phyloP scores from a whole-genome alignment of 108 stramenopile genomes.

The Nitzschia inconspicua region DNA sequence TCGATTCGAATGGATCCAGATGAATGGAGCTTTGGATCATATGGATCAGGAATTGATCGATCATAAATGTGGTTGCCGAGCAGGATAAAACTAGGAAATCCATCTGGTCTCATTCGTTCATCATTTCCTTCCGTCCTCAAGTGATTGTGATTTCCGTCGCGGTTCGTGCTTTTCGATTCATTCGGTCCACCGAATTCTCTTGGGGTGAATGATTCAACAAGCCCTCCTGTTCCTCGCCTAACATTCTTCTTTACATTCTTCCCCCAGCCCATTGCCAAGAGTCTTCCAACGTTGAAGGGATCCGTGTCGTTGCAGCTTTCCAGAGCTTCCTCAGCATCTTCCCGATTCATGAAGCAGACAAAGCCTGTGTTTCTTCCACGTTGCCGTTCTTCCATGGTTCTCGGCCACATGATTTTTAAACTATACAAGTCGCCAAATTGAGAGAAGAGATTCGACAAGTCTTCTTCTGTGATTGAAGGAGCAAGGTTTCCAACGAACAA shows the following conservation, averaged over 20 bases:
- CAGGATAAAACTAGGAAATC: no score
- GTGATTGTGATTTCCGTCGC: not conserved
- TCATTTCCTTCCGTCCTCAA: not conserved
- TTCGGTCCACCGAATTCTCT: not conserved
- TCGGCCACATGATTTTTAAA: conserved; percentile 94
- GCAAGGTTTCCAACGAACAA: conserved; percentile 87
- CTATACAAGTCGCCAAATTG: conserved; percentile 91
- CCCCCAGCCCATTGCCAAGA: conserved; percentile 72
- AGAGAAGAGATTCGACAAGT: conserved; percentile 58
- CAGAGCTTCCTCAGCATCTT: conserved; percentile 88
- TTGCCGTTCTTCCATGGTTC: conserved; percentile 77
- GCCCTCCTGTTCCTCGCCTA: conserved; percentile 23
- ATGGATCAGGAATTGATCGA: no score
- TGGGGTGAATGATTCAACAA: not conserved
- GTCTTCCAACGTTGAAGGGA: conserved; percentile 63
- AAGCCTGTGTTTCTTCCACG: conserved; percentile 83
- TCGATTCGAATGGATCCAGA: conserved; percentile 42
- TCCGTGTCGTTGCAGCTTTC: conserved; percentile 77
- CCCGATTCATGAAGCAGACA: conserved; percentile 82
- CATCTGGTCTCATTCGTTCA: no score
- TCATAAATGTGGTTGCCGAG: no score
- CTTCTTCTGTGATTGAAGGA: conserved; percentile 85
- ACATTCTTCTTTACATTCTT: conserved; percentile 71
- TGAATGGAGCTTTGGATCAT: conserved; percentile 42
- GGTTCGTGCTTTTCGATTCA: not conserved